Evolutionary conservation across 2,329 filamentous ascomycete genomes (phyloP), one percentile per base, ranked within the genome.

Genomic region (Nemania sp.): DNA sequence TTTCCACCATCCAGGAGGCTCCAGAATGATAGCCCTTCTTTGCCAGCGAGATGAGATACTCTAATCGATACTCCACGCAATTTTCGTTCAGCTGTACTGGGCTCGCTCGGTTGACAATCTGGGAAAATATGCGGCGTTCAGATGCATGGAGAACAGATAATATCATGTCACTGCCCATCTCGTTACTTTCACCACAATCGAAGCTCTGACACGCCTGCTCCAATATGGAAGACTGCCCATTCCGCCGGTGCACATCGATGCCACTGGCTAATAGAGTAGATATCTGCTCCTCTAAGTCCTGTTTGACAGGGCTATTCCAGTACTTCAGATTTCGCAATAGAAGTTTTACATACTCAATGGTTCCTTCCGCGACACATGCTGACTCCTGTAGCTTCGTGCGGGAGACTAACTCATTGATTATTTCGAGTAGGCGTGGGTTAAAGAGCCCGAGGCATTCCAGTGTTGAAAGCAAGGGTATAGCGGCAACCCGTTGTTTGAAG

Each of bases 1-100:
- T 52, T 12, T 52, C 34, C 12, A 57, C 29, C 55, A 57, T 57
- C 55, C 55, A 57, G 3, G 11, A 47, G 2, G 42, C 29, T 13
- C 55, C 48, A 34, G 12, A n/a, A 18, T 34, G 15, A 34, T 20
- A 21, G 2, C 12, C n/a, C 21, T 42, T 40, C 0, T 13, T 6
- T 10, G 40, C 34, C 18, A 57, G 40, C 5, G 2, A 1, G 1
- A 18, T 0, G 0, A 57, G 20, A 32, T 20, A 57, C n/a, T 39
- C 32, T 15, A 29, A 29, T 7, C 7, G 25, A 29, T 29, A 29
- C 5, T n/a, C 15, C n/a, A 15, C 5, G 6, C 45, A 46, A 1
- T 15, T 5, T 29, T 47, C 32, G 34, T 52, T 57, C 11, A 57
- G 32, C 32, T 40, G 29, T 25, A 52, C 48, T 11, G 25, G 35